Conservation (phyloP, 169 alveolate species). For the Plasmodium ovale region DNA sequence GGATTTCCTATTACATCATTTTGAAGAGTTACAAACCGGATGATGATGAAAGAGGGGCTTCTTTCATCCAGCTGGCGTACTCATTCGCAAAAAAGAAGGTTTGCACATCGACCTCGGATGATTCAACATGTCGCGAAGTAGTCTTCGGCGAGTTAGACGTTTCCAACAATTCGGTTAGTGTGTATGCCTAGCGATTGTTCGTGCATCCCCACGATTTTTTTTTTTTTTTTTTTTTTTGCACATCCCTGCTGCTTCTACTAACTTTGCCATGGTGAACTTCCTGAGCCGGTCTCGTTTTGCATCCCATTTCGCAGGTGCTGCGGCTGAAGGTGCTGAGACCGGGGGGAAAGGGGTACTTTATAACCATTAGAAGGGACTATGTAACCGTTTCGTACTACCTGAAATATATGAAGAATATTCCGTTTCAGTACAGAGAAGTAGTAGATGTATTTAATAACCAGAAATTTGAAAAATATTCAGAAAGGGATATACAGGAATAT, state of each 20-base stretch:
- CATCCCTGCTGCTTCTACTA: background rate
- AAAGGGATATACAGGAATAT: conserved; percentile 10
- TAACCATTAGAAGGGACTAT: conserved; percentile 73
- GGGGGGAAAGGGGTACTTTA: conserved; percentile 63
- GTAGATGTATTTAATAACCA: conserved; percentile 56
- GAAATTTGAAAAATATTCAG: conserved; percentile 26
- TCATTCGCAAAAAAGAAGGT: conserved; percentile 57
- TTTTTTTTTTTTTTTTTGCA: background rate
- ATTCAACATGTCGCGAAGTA: conserved; percentile 59
- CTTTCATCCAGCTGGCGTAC: conserved; percentile 44
- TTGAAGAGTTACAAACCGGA: conserved; percentile 3
- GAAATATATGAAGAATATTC: conserved; percentile 67
- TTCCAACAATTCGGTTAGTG: conserved; percentile 72
- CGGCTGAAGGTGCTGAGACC: conserved; percentile 46
- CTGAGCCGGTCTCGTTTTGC: background rate
- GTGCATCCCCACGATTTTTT: background rate
- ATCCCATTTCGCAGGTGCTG: conserved; percentile 18
- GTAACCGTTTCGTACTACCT: conserved; percentile 49
- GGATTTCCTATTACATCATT: conserved; percentile 11
- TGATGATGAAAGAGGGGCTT: background rate
- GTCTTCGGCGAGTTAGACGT: conserved; percentile 56
- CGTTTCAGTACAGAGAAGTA: conserved; percentile 61
- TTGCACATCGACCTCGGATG: conserved; percentile 57
- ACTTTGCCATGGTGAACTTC: no score
- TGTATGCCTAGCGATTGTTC: background rate